Conservation (phyloP, 305 asterid genomes). For the Fraxinus paxiana region DNA sequence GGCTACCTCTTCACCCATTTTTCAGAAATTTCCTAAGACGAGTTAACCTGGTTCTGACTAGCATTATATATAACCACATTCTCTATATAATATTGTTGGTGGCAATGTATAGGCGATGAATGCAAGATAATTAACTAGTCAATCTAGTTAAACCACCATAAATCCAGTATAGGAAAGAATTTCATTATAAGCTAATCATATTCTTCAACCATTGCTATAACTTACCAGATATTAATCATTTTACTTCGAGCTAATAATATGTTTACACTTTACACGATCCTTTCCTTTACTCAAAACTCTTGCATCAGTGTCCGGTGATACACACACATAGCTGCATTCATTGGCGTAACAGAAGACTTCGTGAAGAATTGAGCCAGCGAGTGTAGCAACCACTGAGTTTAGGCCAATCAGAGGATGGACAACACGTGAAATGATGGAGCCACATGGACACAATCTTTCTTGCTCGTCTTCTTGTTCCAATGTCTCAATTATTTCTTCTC, state of each 20-base stretch:
- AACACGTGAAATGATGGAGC: constrained; percentile 79
- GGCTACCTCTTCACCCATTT: not conserved
- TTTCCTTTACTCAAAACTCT: not conserved
- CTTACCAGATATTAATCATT: not conserved
- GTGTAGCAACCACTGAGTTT: constrained; percentile 64
- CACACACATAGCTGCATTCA: not conserved
- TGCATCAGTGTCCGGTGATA: not conserved
- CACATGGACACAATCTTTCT: constrained; percentile 72
- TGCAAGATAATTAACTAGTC: not conserved
- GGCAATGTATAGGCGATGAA: not conserved
- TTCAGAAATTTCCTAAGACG: not conserved
- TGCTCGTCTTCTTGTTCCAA: constrained; percentile 66
- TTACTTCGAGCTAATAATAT: not conserved
- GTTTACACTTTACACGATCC: not conserved
- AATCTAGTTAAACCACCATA: not conserved
- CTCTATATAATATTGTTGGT: not conserved
- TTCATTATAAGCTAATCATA: not conserved
- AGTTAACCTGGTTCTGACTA: not conserved
- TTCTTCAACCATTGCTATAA: not conserved
- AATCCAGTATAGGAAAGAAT: not conserved
- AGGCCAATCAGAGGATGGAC: constrained; percentile 86
- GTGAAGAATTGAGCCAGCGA: constrained; percentile 61
- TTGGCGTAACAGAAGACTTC: constrained; percentile 31
- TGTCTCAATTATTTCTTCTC: constrained; percentile 57
- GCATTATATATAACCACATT: not conserved